Base-by-base conservation (phyloP, 2,329 filamentous ascomycete species). In the Stagonosporopsis tanaceti region DNA sequence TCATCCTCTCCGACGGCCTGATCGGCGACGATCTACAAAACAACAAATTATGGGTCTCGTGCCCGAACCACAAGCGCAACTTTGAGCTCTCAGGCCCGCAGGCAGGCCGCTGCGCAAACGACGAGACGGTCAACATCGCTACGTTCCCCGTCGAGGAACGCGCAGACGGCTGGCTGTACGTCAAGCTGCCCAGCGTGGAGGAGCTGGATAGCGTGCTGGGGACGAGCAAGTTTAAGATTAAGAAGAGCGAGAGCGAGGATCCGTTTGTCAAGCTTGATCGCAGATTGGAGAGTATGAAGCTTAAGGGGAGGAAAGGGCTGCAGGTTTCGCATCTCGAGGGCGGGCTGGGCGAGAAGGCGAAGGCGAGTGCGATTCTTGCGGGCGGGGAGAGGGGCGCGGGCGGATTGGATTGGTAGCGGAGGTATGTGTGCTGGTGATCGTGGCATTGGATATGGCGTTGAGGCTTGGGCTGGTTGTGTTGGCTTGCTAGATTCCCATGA, bases 21-120 rank as follows among this genome's bases (percentile, higher is more conserved):
- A 84, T 97, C 44, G 93, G 93, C 38, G 89, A 92, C 63, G 84
- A 87, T 60, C 60, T 74, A 57, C 75, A 81, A 41, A 82, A 75
- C 50, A 80, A 85, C 60, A 88, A 87, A 58, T 87, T 93, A n/a
- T 96, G 90, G 88, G 86, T 97, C 17, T 92, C 89, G 1, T 97
- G 92, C 71, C 93, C 93, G 0, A 87, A 89, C 76, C 93, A 96
- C 81, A 97, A 97, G 81, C 87, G 92, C 64, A 96, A 96, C 79
- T 97, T 90, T 75, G 87, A 92, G 71, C 86, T 96, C 40, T 83
- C 82, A 37, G 88, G 87, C 39, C 80, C 82, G 28, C 79, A 86
- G 47, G 84, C 85, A 0, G 92, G 92, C 1, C 82, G 84, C 17
- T 96, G 93, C 77, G 85, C 84, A 50, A 94, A 89, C 71, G 92